Evolutionary conservation across 805 yeast genomes (phyloP).

Genomic region (Saccharomycopsis javanensis): DNA sequence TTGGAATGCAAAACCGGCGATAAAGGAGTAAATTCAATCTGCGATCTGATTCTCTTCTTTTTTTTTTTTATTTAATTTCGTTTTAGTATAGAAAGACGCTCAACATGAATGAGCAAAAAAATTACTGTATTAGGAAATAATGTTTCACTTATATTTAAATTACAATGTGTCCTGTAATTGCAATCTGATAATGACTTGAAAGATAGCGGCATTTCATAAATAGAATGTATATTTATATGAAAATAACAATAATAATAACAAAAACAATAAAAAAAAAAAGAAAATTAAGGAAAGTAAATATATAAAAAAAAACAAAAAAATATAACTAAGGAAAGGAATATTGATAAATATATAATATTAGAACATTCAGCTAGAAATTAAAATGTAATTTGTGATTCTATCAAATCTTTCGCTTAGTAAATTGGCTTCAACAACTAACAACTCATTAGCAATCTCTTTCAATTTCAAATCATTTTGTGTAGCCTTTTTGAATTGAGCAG

Average conservation of each 20-base stretch:
- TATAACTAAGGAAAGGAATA: neutral
- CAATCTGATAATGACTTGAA: no score
- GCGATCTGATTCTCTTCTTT: neutral
- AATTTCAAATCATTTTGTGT: slow-evolving; percentile 28
- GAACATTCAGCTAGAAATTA: slow-evolving; percentile 29
- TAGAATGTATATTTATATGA: no score
- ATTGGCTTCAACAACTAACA: slow-evolving; percentile 33
- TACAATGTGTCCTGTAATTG: no score
- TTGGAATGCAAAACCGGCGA: no score
- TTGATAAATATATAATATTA: neutral
- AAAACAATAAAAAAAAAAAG: neutral
- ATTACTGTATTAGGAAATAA: slow-evolving; percentile 22
- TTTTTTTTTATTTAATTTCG: no score
- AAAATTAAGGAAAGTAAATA: neutral
- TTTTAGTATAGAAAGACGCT: neutral
- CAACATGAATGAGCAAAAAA: neutral
- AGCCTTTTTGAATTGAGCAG: slow-evolving; percentile 26
- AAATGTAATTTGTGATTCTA: slow-evolving; percentile 37
- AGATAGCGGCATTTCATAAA: no score
- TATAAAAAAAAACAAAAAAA: neutral
- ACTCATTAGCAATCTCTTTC: slow-evolving; percentile 28
- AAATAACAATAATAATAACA: neutral
- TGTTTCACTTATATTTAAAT: no score
- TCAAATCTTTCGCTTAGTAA: slow-evolving; percentile 36
- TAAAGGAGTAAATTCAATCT: no score